A percentile compares a stretch with the other conserved stretches of the same genome.
phyloP scores from a whole-genome alignment of 129 eudicot genomes.

The Artemisia annua region DNA sequence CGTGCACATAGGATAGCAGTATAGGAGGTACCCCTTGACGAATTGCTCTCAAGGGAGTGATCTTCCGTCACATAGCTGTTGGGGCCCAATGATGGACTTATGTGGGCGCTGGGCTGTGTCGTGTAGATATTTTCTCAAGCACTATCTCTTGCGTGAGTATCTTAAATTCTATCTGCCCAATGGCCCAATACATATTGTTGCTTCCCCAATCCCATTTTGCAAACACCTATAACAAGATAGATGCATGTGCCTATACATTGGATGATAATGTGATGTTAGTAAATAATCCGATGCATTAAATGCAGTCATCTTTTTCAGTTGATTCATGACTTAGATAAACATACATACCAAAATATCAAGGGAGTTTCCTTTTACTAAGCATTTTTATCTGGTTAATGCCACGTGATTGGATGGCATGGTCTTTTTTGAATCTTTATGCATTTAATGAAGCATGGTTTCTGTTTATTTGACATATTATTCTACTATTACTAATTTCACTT shows the following conservation, averaged over 20 bases:
- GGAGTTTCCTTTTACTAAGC: not conserved
- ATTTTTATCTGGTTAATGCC: not conserved
- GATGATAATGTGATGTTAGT: not conserved
- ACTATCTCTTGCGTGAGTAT: no score
- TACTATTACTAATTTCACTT: not conserved
- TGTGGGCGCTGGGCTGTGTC: no score
- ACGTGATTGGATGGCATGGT: not conserved
- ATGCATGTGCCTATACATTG: not conserved
- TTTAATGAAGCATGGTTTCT: constrained; percentile 3
- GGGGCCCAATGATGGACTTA: no score
- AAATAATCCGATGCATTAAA: not conserved
- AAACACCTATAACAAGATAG: not conserved
- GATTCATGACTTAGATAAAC: not conserved
- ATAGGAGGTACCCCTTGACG: no score
- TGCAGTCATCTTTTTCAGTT: not conserved
- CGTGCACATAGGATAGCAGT: no score
- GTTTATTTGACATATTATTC: not conserved
- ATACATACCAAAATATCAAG: not conserved
- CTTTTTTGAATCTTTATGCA: not conserved
- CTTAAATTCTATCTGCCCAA: no score
- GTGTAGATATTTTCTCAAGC: no score
- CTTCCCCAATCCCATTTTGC: not conserved
- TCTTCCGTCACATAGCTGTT: no score
- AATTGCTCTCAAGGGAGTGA: no score
- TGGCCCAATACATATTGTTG: no score